Conservation (phyloP, 2,329 filamentous ascomycete genomes). For the Penicillium sp. region DNA sequence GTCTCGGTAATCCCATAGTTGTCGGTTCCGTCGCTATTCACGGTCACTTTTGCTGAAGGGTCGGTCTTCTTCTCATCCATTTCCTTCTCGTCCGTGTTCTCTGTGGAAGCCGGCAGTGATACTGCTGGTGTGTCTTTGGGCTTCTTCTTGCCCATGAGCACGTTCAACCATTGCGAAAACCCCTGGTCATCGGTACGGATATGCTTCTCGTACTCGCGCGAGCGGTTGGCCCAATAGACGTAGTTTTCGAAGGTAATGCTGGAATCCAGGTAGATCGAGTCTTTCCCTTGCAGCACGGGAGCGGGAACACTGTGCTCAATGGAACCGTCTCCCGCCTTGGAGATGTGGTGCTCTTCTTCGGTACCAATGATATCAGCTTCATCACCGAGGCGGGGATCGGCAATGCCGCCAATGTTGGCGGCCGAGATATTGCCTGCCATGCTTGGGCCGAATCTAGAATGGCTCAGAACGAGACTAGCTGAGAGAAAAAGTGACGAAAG, state of each 20-base stretch:
- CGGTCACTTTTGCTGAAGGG: not conserved
- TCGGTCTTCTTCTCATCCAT: not conserved
- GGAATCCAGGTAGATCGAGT: constrained; percentile 20
- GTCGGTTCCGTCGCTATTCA: constrained; percentile 1
- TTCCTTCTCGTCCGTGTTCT: not conserved
- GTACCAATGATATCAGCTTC: constrained; percentile 14
- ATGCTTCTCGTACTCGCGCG: constrained; percentile 30
- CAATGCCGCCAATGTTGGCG: constrained; percentile 6
- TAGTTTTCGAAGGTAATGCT: constrained; percentile 37
- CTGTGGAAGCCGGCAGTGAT: not conserved
- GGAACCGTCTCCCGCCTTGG: not conserved
- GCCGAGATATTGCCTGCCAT: constrained; percentile 14
- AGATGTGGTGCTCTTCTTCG: constrained; percentile 18
- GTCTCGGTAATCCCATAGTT: constrained; percentile 31
- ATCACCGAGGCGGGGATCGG: constrained; percentile 18
- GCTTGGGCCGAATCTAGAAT: not conserved
- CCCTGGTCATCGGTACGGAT: constrained; percentile 17
- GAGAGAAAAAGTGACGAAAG: not conserved
- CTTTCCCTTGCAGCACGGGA: not conserved
- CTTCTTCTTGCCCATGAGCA: constrained; percentile 4
- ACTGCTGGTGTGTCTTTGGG: not conserved
- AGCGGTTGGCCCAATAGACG: constrained; percentile 33
- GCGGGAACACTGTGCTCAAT: constrained; percentile 1
- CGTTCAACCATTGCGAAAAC: constrained; percentile 1
- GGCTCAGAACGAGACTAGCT: not conserved